phyloP scores from a whole-genome alignment of 768 basidiomycete species.

The Podaxis pistillaris region DNA sequence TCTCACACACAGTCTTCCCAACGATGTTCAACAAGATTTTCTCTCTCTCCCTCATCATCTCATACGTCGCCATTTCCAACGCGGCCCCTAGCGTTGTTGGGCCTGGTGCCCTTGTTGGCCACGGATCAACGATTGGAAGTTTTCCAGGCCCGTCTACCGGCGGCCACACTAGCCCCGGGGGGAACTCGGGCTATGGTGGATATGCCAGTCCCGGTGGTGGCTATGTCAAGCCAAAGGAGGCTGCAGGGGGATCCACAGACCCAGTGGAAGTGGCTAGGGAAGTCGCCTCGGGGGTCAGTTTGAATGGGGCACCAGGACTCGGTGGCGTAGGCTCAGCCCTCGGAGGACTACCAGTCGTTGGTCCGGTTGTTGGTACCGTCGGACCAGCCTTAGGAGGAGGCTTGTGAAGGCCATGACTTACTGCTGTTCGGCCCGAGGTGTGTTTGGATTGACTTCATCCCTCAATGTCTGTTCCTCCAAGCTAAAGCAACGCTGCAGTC shows the following conservation, averaged over 20 bases:
- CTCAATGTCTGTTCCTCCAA: no score
- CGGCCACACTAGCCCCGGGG: background rate
- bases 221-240: no score
- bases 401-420: no score
- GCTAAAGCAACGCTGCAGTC: no score
- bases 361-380: no score
- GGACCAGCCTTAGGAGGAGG: no score
- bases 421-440: no score
- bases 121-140: background rate
- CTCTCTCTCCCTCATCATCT: background rate
- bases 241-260: no score
- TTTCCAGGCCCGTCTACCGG: background rate
- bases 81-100: background rate
- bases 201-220: no score
- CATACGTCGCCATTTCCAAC: background rate
- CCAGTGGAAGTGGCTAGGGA: no score
- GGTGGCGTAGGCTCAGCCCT: background rate
- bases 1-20: background rate
- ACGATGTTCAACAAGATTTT: conserved; percentile 3
- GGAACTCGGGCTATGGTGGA: background rate
- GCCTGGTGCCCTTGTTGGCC: background rate
- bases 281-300: background rate
- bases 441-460: no score
- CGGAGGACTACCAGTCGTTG: background rate
- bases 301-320: background rate